Base-by-base conservation (phyloP, 2,329 filamentous ascomycete genomes). In the Fusarium oligoseptatum region DNA sequence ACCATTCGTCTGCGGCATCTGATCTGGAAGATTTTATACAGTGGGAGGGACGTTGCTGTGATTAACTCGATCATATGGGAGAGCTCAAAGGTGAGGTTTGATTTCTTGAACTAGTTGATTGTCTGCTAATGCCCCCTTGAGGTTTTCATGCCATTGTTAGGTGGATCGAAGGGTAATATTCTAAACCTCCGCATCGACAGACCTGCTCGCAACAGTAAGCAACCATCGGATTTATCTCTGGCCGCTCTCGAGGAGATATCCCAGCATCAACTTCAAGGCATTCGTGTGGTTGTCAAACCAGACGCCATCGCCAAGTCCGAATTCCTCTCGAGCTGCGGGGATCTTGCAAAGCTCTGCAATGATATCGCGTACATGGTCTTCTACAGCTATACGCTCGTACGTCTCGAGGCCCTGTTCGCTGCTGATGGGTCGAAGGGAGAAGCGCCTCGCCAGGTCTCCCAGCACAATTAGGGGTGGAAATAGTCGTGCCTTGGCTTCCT, bases 11-110 rank as follows among this genome's bases (percentile, higher is more conserved):
- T 76, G n/a, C 70, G 67, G 10, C 32, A 73, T 32, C 17, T 77
- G 58, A 75, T 77, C 39, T 60, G 55, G 64, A 85, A 83, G 67
- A 88, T 93, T 68, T 85, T 91, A 61, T 79, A 78, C 0, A 82
- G 83, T n/a, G 88, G 89, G 1, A 90, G 88, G 78, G 92, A 90
- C 76, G 84, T 92, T 7, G 91, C 90, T 2, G 82, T 94, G 27
- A 85, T 94, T 50, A 92, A 94, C 68, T 88, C 87, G 37, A 79
- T 93, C 12, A 88, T 91, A 61, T 92, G 90, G 75, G 83, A 84
- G 58, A 92, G 93, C 77, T 92, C 90, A 2, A 93, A 93, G 81
- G 89, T 90, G 29, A 32, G 29, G 29, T 32, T 32, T 32, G 9
- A 9, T 32, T 32, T 32, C 29, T 32, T 32, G 9, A 32, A 14